These are phyloP conservation scores for Cryptococcus hybrid DNA, from an alignment of 1,284 basidiomycete species.

Conservation along the genomic window DNA sequence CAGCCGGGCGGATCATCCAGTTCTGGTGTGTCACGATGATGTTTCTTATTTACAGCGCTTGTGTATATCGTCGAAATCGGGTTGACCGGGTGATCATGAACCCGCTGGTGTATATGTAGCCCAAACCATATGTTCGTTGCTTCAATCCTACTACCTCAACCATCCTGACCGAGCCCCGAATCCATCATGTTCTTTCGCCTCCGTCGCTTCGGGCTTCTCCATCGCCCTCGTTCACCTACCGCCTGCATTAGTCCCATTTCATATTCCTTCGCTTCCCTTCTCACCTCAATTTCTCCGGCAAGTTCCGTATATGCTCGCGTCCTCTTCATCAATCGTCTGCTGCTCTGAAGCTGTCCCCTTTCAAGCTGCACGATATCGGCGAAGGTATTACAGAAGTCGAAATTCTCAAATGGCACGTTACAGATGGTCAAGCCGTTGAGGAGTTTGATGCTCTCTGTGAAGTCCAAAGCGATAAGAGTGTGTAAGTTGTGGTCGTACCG, in stretches of 20 bases:
- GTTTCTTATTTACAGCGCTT: too few relatives aligned
- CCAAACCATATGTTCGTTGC: neutral
- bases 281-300: neutral
- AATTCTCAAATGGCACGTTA: constrained; percentile 76
- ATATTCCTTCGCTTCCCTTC: too few relatives aligned
- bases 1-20: too few relatives aligned
- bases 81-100: too few relatives aligned
- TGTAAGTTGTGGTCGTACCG: constrained; percentile 25
- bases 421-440: constrained; percentile 63
- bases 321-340: constrained; percentile 1
- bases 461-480: constrained; percentile 84
- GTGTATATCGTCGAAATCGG: too few relatives aligned
- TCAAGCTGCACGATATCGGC: constrained; percentile 93
- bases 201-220: neutral
- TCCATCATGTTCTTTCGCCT: too few relatives aligned
- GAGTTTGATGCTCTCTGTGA: constrained; percentile 88
- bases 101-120: too few relatives aligned
- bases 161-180: neutral
- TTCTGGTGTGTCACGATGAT: too few relatives aligned
- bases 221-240: neutral
- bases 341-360: constrained; percentile 43
- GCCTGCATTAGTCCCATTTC: too few relatives aligned
- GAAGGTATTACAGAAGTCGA: constrained; percentile 86
- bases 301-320: too few relatives aligned
- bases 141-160: neutral